These are phyloP conservation scores for Inga laurina DNA, from an alignment of 306 rosid species.

Conservation along the genomic window DNA sequence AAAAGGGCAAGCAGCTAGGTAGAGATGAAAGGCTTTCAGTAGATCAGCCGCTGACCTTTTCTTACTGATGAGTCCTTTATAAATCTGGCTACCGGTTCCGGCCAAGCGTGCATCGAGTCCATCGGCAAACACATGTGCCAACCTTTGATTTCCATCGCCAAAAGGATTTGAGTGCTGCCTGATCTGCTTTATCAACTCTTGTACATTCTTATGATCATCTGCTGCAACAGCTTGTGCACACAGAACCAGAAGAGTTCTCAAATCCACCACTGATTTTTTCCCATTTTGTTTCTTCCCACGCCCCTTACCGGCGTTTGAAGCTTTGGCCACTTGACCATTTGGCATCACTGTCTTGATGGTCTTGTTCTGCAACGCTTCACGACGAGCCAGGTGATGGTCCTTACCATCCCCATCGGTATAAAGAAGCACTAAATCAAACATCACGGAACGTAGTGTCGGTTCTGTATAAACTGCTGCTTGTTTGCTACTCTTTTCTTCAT, in stretches of 20 bases:
- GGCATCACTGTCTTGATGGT: slow-evolving; percentile 33
- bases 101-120: slow-evolving; percentile 98
- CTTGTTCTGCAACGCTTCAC: slow-evolving; percentile 57
- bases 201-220: slow-evolving; percentile 71
- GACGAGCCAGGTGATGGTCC: slow-evolving; percentile 47
- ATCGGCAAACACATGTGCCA: slow-evolving; percentile 85
- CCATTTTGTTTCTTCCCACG: slow-evolving; percentile 69
- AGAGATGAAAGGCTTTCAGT: slow-evolving; percentile 80
- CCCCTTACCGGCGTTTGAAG: slow-evolving; percentile 52
- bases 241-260: slow-evolving; percentile 75
- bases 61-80: slow-evolving; percentile 73
- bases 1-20: slow-evolving; percentile 90
- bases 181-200: slow-evolving; percentile 70
- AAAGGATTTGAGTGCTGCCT: slow-evolving; percentile 72
- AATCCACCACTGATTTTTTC: slow-evolving; percentile 79
- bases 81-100: slow-evolving; percentile 95
- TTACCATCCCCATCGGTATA: slow-evolving; percentile 54
- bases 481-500: slow-evolving; percentile 69
- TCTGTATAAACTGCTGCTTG: slow-evolving; percentile 72
- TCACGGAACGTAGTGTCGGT: slow-evolving; percentile 57
- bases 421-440: slow-evolving; percentile 72
- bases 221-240: slow-evolving; percentile 98
- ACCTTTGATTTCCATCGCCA: slow-evolving; percentile 90
- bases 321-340: slow-evolving; percentile 50
- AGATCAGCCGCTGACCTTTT: slow-evolving; percentile 71